These are phyloP conservation scores for Debaryomycetaceae sp. DNA, from an alignment of 1,139 yeast species.

Conservation along the genomic window DNA sequence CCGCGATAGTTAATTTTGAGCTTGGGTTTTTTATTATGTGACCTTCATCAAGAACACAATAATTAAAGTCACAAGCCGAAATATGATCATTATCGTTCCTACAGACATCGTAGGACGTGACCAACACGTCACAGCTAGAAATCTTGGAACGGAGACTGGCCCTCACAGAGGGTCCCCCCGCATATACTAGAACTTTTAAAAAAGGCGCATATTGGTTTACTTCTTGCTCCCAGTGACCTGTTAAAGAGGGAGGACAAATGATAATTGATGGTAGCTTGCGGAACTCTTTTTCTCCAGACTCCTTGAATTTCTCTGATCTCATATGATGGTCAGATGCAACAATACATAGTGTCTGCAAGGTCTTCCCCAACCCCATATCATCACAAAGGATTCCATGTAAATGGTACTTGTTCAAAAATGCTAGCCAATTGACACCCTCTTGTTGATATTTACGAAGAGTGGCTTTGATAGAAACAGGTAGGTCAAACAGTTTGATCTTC, in stretches of 20 bases:
- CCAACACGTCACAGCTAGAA: slow-evolving; percentile 71
- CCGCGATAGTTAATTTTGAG: slow-evolving; percentile 86
- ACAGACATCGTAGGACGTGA: slow-evolving; percentile 94
- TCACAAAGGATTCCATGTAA: slow-evolving; percentile 96
- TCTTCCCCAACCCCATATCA: slow-evolving; percentile 99
- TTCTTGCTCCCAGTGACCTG: slow-evolving; percentile 99
- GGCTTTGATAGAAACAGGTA: slow-evolving; percentile 91
- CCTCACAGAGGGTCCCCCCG: slow-evolving; percentile 86
- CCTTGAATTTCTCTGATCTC: slow-evolving; percentile 64
- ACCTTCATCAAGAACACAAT: slow-evolving; percentile 96
- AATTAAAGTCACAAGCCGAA: slow-evolving; percentile 68
- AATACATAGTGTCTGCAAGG: slow-evolving; percentile 94
- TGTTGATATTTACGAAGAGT: slow-evolving; percentile 94
- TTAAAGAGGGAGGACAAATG: slow-evolving; percentile 93
- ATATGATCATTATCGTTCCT: slow-evolving; percentile 81
- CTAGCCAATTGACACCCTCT: slow-evolving; percentile 98
- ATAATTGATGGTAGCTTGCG: slow-evolving; percentile 80
- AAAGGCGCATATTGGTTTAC: slow-evolving; percentile 87
- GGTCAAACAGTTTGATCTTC: slow-evolving; percentile 78
- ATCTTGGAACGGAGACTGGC: slow-evolving; percentile 51
- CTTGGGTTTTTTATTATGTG: slow-evolving; percentile 92
- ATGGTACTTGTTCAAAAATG: slow-evolving; percentile 90
- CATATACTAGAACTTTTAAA: slow-evolving; percentile 77
- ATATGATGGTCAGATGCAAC: slow-evolving; percentile 93
- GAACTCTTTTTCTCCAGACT: slow-evolving; percentile 63